phyloP scores from a whole-genome alignment of 331 rosid species.

The Telfairia occidentalis region DNA sequence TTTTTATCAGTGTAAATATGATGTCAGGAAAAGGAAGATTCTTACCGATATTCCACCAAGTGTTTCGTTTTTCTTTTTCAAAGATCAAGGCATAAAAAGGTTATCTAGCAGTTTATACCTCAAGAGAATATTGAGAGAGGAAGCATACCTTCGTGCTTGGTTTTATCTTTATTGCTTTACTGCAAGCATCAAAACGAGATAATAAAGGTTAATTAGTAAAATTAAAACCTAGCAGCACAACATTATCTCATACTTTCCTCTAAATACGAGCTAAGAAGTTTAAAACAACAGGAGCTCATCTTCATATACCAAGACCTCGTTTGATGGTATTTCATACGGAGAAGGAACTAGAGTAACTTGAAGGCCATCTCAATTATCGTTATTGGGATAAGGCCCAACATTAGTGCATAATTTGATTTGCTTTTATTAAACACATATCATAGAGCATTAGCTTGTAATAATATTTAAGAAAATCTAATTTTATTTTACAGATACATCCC shows the following conservation, averaged over 20 bases:
- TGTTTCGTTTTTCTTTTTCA: neutral
- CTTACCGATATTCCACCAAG: neutral
- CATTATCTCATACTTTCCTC: neutral
- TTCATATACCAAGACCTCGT: neutral
- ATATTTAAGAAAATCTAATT: neutral
- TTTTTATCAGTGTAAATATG: neutral
- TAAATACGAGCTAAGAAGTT: neutral
- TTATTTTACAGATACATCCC: neutral
- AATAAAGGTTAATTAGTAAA: neutral
- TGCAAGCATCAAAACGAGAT: neutral
- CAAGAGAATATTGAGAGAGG: neutral
- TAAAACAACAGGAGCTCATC: neutral
- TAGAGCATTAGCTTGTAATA: neutral
- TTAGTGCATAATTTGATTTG: neutral
- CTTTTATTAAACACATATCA: neutral
- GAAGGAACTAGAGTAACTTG: neutral
- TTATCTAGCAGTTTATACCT: neutral
- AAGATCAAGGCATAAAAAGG: neutral
- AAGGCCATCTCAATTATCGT: neutral
- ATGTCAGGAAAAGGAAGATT: neutral
- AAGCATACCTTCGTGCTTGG: neutral
- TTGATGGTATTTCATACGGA: neutral
- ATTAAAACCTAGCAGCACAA: neutral
- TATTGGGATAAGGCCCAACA: neutral
- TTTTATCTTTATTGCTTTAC: neutral